A percentile compares a stretch with the other conserved stretches of the same genome.
Evolutionary conservation across 1,284 basidiomycete genomes (phyloP).

Genomic region (Pseudozyma pruni): DNA sequence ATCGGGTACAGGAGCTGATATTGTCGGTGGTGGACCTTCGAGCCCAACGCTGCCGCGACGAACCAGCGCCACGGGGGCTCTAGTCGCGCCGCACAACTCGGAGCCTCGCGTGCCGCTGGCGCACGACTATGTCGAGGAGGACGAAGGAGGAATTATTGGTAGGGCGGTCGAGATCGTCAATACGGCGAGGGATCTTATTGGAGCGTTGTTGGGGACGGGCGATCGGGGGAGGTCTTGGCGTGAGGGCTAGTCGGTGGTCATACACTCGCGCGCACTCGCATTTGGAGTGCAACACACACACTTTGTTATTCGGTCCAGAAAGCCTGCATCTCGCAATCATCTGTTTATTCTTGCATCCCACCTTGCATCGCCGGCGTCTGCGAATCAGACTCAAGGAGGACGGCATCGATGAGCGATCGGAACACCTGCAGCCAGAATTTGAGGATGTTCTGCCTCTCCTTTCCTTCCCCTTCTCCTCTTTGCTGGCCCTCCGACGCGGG

Average conservation of each 20-base stretch:
- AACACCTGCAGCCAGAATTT: slow-evolving; percentile 29
- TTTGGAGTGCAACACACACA: too few relatives aligned
- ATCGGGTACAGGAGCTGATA: slow-evolving; percentile 34
- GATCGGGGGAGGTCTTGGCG: slow-evolving; percentile 50
- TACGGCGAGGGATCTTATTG: slow-evolving; percentile 64
- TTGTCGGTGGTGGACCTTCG: slow-evolving; percentile 35
- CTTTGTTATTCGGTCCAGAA: too few relatives aligned
- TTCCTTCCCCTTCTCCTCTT: not conserved
- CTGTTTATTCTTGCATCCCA: not conserved
- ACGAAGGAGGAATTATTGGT: slow-evolving; percentile 64
- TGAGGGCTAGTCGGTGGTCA: slow-evolving; percentile 18
- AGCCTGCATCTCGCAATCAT: too few relatives aligned
- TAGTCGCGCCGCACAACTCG: slow-evolving; percentile 59
- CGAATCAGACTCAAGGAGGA: not conserved
- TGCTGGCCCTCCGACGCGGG: too few relatives aligned
- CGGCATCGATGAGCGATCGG: slow-evolving; percentile 11
- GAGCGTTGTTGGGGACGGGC: slow-evolving; percentile 54
- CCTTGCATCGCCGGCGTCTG: not conserved
- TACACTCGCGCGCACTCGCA: too few relatives aligned
- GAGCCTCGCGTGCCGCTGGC: slow-evolving; percentile 62
- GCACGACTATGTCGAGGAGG: slow-evolving; percentile 66
- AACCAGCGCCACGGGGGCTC: slow-evolving; percentile 58
- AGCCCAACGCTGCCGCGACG: slow-evolving; percentile 54
- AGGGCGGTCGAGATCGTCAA: slow-evolving; percentile 66
- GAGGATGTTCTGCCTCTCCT: slow-evolving; percentile 20